Base-by-base conservation (phyloP, 1,284 basidiomycete genomes). In the Apiotrichum domesticum region DNA sequence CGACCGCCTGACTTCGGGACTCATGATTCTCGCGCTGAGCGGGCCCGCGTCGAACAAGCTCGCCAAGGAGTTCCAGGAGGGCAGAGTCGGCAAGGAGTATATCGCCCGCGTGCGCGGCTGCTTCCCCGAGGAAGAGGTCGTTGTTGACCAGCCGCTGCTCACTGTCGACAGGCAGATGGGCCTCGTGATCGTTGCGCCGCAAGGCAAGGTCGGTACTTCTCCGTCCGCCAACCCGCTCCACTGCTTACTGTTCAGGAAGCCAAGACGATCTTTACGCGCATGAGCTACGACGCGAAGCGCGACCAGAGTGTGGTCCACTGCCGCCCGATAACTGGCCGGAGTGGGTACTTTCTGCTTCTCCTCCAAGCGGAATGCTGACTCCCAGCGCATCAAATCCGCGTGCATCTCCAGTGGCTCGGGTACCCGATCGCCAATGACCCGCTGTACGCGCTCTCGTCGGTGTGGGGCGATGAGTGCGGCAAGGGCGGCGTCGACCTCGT, bases 111-210 rank as follows among this genome's bases (percentile, higher is more conserved):
- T 88, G 55, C 82, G 80, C 65, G 91, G 93, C 3, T 77, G 83
- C 67, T 98, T 98, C 68, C 88, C 91, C 14, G 81, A 80, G 87
- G 87, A 83, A 54, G 87, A 92, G 69, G 77, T 92, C 33, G 76
- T 82, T 1, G 94, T 93, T 64, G 88, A 93, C 65, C 81, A 95
- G 69, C 91, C 93, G 1, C 79, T 99, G 13, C 76, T 99, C 54
- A 92, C 90, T 0, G 86, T 98, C 3, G 96, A 98, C 77, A 81
- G 94, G 51, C 94, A 97, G 72, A 93, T 93, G 85, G 94, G 94
- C 4, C 77, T 97, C 48, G 96, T 95, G 65, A 88, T 97, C 51
- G 90, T 98, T 32, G 90, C 95, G 71, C 90, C 91, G 0, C 85
- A 94, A 63, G 94, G 93, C 51, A 92, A 95, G 81, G 90, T 89